Evolutionary conservation across 768 basidiomycete species (phyloP), one percentile per base, ranked within the genome.

Genomic region (Polyporus arcularius): DNA sequence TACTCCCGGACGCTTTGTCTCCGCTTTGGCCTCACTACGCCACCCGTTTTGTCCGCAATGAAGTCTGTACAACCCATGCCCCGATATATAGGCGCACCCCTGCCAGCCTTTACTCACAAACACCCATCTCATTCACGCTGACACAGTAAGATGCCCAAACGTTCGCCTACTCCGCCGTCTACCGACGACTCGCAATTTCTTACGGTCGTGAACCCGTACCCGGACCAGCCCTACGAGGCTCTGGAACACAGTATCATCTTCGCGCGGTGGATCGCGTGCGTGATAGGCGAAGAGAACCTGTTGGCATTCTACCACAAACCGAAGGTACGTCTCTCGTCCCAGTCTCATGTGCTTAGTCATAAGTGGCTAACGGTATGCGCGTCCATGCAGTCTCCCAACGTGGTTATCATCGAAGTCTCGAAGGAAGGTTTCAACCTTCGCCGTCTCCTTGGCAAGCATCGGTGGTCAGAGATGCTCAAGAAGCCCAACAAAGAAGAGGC

Each of bases 251-350:
- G 73, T 38, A 64, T 70, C 40, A 71, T 71, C 28, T 76, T 80
- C 54, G 76, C 75, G 1, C 70, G 70, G 32, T 82, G 81, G 82
- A 68, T 82, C 10, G 78, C 79, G 0, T 80, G 75, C 51, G 75
- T 77, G 59, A 71, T 78, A 46, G 72, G 74, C n/a, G 69, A 72
- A 53, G 63, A 77, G 2, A 61, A 71, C 9, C 70, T 82, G 40
- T 70, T 74, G 16, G 74, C 80, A 1, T 68, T 82, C 47, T 80
- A 73, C 49, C 72, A 81, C 68, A 81, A 81, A 57, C 80, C 80
- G 0, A 70, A 72, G 40, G 80, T 82, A 61, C 55, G 78, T 10
- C 53, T 32, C 28, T 11, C 16, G 15, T 9, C 45, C 15, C 12
- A 15, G 30, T 28, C 15, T n/a, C 16, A 2, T 32, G 16, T 15